Evolutionary conservation across 2,329 filamentous ascomycete genomes (phyloP).

Genomic region (Fusarium sterilihyphosum): DNA sequence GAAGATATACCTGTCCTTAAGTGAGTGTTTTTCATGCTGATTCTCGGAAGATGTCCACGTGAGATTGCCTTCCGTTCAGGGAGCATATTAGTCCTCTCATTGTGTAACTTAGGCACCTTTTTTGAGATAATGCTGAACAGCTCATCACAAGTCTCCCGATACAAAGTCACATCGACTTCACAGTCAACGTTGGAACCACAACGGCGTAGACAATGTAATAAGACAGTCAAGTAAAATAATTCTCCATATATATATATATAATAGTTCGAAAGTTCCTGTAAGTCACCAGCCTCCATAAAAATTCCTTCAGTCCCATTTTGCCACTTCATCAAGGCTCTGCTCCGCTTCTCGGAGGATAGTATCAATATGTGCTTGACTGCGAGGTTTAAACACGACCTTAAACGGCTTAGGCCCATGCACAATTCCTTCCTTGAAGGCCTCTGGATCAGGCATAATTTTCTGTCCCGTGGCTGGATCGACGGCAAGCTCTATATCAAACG

Average conservation of each 20-base stretch:
- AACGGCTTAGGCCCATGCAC: not conserved
- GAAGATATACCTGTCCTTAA: no score
- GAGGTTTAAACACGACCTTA: not conserved
- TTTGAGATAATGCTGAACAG: no score
- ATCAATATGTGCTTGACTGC: not conserved
- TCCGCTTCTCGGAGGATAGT: not conserved
- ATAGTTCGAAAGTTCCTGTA: not conserved
- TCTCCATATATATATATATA: not conserved
- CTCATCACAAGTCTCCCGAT: no score
- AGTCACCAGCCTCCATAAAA: not conserved
- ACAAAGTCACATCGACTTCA: no score
- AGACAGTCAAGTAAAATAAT: not conserved
- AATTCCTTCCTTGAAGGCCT: not conserved
- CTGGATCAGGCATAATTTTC: not conserved
- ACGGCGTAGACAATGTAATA: not conserved
- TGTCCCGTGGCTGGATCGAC: not conserved
- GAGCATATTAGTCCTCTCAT: no score
- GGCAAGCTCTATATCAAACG: not conserved
- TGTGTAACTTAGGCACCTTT: no score
- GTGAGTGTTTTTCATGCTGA: no score
- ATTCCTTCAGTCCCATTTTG: not conserved
- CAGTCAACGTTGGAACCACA: not conserved
- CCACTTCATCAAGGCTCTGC: not conserved
- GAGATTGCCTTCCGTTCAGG: no score
- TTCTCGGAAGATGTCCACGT: no score